These are phyloP conservation scores for Boletellus deceptivus DNA, from an alignment of 1,284 basidiomycete genomes.

Conservation along the genomic window DNA sequence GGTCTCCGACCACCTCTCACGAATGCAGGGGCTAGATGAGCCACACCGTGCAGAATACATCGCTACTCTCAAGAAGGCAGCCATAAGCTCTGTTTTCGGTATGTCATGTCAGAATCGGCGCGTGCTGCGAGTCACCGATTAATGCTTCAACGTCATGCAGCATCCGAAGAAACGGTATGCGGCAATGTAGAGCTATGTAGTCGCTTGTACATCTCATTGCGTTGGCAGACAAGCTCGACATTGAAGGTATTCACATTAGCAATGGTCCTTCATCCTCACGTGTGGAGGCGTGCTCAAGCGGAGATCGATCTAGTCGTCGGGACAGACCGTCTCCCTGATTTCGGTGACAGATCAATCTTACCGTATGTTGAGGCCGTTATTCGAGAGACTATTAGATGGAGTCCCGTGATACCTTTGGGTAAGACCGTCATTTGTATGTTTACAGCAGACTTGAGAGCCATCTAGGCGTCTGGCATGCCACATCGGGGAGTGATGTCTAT, in stretches of 20 bases:
- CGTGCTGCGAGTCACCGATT: neutral
- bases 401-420: conserved; percentile 18
- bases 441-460: neutral
- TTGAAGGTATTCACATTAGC: conserved; percentile 30
- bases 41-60: neutral
- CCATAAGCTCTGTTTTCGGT: conserved; percentile 13
- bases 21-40: conserved; percentile 6
- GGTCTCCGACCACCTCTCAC: conserved; percentile 17
- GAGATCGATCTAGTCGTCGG: conserved; percentile 41
- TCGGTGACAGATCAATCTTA: conserved; percentile 36
- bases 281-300: conserved; percentile 33
- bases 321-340: conserved; percentile 35
- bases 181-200: neutral
- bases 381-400: conserved; percentile 36
- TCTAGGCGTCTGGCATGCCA: conserved; percentile 18
- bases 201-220: neutral
- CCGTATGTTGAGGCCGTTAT: conserved; percentile 39
- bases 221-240: conserved; percentile 8
- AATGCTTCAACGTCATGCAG: neutral
- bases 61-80: neutral
- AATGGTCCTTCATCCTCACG: conserved; percentile 35
- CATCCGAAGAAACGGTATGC: conserved; percentile 14
- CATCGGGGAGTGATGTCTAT: conserved; percentile 15
- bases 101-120: neutral
- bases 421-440: neutral